These are phyloP conservation scores for Phyllosticta ampelicida DNA, from an alignment of 2,329 filamentous ascomycete species.

Conservation along the genomic window DNA sequence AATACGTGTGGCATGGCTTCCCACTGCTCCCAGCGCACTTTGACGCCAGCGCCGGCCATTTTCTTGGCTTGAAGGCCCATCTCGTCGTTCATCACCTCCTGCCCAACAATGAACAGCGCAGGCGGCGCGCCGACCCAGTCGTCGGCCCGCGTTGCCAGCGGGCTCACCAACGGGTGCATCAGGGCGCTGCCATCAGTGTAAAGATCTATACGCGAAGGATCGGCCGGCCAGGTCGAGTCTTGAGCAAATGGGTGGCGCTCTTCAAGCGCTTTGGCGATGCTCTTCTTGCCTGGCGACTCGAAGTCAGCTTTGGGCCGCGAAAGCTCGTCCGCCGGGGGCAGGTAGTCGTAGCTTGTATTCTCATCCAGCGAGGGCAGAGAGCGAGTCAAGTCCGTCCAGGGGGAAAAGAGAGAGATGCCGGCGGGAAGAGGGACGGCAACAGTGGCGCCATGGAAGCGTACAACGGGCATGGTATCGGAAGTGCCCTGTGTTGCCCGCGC, in stretches of 20 bases:
- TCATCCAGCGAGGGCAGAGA: slow-evolving; percentile 45
- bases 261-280: slow-evolving; percentile 13
- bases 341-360: slow-evolving; percentile 52
- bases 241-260: slow-evolving; percentile 25
- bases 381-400: slow-evolving; percentile 63
- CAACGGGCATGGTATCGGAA: slow-evolving; percentile 31
- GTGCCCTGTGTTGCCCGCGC: slow-evolving; percentile 8
- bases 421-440: slow-evolving; percentile 56
- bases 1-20: slow-evolving; percentile 74
- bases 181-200: slow-evolving; percentile 36
- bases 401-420: slow-evolving; percentile 50
- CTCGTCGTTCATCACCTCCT: slow-evolving; percentile 64
- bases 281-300: slow-evolving; percentile 11
- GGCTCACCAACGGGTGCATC: slow-evolving; percentile 57
- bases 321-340: slow-evolving; percentile 37
- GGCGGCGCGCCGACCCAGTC: slow-evolving; percentile 56
- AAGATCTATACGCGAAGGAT: slow-evolving; percentile 36
- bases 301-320: neutral
- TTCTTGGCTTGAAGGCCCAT: slow-evolving; percentile 48
- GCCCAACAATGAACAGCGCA: slow-evolving; percentile 56
- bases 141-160: slow-evolving; percentile 38
- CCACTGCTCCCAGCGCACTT: slow-evolving; percentile 58
- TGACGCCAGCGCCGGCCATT: slow-evolving; percentile 46
- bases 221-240: slow-evolving; percentile 40
- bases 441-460: slow-evolving; percentile 50